Base-by-base conservation (phyloP, 1,284 basidiomycete species). In the Gymnopus androsaceus region DNA sequence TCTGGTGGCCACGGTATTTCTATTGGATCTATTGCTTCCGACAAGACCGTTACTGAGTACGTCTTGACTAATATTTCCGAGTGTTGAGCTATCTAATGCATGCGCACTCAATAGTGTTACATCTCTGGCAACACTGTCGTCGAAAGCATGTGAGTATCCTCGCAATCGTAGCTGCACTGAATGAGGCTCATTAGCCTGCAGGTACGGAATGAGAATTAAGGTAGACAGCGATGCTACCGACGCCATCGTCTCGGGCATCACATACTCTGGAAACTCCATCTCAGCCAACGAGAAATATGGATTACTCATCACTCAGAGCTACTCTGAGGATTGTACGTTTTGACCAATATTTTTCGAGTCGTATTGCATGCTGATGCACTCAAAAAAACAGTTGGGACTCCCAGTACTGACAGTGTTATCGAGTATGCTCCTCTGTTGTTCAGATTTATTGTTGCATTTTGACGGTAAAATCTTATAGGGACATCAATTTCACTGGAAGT, bases 1-100 rank as follows among this genome's bases (percentile, higher is more conserved):
- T 63, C 67, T 1, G 69, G 71, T 15, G 81, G 82, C 6, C 82
- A 84, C 55, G 81, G 81, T 33, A 73, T 58, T 14, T 56, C 54
- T 3, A 51, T 56, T 12, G 54, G 54, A 8, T 56, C 47, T 4
- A 56, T 56, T 15, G 41, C 51, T 8, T n/a, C 41, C n/a, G 51
- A 27, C 64, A 81, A 79, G 61, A 62, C 62, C n/a, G 44, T 28
- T n/a, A 28, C 44, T 31, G 25, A 33, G 31, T 33, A 33, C 31
- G 6, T 33, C n/a, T n/a, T n/a, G n/a, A n/a, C n/a, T n/a, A n/a
- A 33, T 33, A 33, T 33, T 33, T 14, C 14, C 7, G 7, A 33
- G 31, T 7, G 31, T 15, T 81, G 80, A 12, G 65, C 66, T 41
- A 77, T n/a, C n/a, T n/a, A n/a, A n/a, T n/a, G n/a, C n/a, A n/a